phyloP scores from a whole-genome alignment of 768 basidiomycete species.

The Mycena metata region DNA sequence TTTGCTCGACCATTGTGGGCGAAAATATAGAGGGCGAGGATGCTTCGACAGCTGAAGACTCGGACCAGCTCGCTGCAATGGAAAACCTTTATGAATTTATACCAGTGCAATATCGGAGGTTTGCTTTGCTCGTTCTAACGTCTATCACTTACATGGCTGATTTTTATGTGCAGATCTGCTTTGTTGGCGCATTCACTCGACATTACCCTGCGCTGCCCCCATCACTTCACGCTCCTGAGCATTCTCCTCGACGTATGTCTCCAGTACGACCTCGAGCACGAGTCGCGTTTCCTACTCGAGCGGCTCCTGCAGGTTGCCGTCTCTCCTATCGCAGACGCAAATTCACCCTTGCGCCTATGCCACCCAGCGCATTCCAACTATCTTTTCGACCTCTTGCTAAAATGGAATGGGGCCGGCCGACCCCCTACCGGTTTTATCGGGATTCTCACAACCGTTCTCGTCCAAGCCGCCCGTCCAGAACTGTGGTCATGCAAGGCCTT shows the following conservation, averaged over 20 bases:
- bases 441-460: conserved; percentile 49
- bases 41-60: conserved; percentile 44
- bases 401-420: conserved; percentile 51
- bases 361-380: conserved; percentile 63
- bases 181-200: conserved; percentile 67
- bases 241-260: conserved; percentile 66
- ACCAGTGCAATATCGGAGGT: conserved; percentile 68
- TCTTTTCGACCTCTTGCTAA: conserved; percentile 58
- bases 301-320: conserved; percentile 57
- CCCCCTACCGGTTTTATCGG: conserved; percentile 48
- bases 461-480: conserved; percentile 22
- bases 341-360: conserved; percentile 48
- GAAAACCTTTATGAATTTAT: conserved; percentile 65
- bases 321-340: conserved; percentile 40
- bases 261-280: conserved; percentile 55
- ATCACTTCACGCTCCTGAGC: conserved; percentile 62
- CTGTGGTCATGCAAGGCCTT: conserved; percentile 32
- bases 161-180: conserved; percentile 53
- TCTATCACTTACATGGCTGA: not conserved
- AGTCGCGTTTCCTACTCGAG: conserved; percentile 60
- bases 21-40: conserved; percentile 52
- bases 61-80: conserved; percentile 45
- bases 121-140: conserved; percentile 16
- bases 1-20: conserved; percentile 66
- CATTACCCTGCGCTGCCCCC: conserved; percentile 61